Base-by-base conservation (phyloP, 1,139 yeast genomes). In the Kurtzmaniella quercitrusa region DNA sequence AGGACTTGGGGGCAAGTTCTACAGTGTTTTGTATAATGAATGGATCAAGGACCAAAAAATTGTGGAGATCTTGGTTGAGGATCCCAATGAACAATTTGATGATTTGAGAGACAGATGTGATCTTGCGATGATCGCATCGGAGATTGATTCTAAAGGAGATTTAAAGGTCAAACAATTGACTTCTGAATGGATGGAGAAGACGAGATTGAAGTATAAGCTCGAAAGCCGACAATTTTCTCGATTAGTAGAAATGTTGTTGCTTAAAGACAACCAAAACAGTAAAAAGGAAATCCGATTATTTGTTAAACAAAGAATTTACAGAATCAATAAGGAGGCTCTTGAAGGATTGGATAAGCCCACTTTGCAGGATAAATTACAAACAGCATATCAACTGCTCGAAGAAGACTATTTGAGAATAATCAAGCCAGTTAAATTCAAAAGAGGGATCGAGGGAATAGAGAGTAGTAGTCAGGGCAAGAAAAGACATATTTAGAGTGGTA, bases 1-100 rank as follows among this genome's bases (percentile, higher is more conserved):
- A 48, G 79, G 82, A 1, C 79, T 83, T 46, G 98, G 98, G 1
- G 77, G 81, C 2, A 61, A 64, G 17, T 66, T 93, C 37, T 93
- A 93, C 60, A 65, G 68, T 12, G 52, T 73, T 1, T 64, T 93
- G 7, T 72, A 77, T 45, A 65, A 71, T 1, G 49, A 61, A 37
- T 89, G 95, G 86, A 53, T 70, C 6, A 52, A 57, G 0, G 85
- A 86, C 49, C 55, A 62, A 0, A 50, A 59, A 3, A 79, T 90
- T n/a, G 65, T 69, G 34, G 96, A 91, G 56, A 75, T 93, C 37
- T 90, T 93, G 0, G 91, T 94, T 9, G 98, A 93, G 60, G 98
- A 94, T 59, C 98, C 98, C 2, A 88, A 86, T 57, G 97, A 91
- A 60, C 81, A 82, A 38, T 93, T 93, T 64, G 98, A 93, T 58